Conservation (phyloP, 2,329 filamentous ascomycete genomes). For the Hypomyces perniciosus region DNA sequence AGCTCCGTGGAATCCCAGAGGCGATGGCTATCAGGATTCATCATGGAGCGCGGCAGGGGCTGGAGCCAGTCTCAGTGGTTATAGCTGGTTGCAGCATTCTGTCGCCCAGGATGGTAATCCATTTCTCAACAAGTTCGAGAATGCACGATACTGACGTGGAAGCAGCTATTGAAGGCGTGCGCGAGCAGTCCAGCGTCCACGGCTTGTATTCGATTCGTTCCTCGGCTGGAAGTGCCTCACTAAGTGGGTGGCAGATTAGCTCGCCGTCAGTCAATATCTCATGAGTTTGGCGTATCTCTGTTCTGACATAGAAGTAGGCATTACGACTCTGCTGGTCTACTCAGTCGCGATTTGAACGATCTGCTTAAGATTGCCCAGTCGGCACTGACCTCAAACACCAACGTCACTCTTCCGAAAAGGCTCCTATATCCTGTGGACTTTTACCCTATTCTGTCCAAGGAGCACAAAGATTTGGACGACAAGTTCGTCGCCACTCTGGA, state of each 20-base stretch:
- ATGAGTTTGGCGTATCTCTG: neutral
- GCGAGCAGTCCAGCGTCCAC: constrained; percentile 17
- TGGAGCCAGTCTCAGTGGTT: constrained; percentile 31
- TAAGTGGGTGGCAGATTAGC: constrained; percentile 11
- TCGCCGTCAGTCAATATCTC: constrained; percentile 17
- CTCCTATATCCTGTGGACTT: constrained; percentile 25
- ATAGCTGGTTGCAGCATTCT: constrained; percentile 36
- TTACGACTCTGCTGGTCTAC: constrained; percentile 18
- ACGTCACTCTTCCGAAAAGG: constrained; percentile 9
- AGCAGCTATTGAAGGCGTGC: constrained; percentile 16
- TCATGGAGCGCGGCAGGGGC: constrained; percentile 34
- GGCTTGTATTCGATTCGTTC: constrained; percentile 27
- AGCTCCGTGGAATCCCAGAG: constrained; percentile 40
- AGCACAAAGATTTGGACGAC: constrained; percentile 11
- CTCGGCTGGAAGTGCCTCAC: constrained; percentile 13
- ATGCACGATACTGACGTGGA: constrained; percentile 2
- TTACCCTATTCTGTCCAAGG: neutral
- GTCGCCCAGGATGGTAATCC: constrained; percentile 30
- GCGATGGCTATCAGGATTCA: constrained; percentile 39
- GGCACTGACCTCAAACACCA: constrained; percentile 10
- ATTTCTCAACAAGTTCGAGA: neutral
- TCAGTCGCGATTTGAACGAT: constrained; percentile 21
- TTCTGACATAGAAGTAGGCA: neutral
- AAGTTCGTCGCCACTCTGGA: constrained; percentile 23
- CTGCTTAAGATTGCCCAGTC: constrained; percentile 18